These are phyloP conservation scores for Saccharomyces pastorianus DNA, from an alignment of 1,139 yeast species.

Conservation along the genomic window DNA sequence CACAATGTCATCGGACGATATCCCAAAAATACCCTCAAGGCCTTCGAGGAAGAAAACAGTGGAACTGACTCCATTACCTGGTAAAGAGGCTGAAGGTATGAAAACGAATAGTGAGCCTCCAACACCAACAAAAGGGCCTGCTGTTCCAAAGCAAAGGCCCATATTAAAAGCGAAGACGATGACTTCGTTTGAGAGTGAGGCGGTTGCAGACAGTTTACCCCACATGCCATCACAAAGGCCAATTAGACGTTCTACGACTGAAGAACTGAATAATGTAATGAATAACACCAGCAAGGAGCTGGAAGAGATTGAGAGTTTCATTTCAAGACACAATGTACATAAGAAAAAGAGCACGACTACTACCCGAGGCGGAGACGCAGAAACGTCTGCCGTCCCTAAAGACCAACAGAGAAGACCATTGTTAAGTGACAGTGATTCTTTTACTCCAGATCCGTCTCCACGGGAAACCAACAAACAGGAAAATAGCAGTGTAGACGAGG, in stretches of 20 bases:
- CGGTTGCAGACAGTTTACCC: constrained; percentile 3
- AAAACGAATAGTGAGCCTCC: not conserved
- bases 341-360: too few relatives aligned
- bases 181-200: not conserved
- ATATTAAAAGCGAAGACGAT: constrained; percentile 8
- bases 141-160: constrained; percentile 15
- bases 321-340: constrained; percentile 5
- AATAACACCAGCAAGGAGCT: constrained; percentile 17
- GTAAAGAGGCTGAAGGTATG: not conserved
- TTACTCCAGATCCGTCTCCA: too few relatives aligned
- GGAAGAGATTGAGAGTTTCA: constrained; percentile 16
- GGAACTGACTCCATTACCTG: not conserved
- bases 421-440: too few relatives aligned
- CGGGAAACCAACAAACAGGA: too few relatives aligned
- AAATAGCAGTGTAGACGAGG: too few relatives aligned
- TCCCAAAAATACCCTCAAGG: constrained; percentile 18
- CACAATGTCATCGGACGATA: not conserved
- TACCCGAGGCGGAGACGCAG: too few relatives aligned
- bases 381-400: too few relatives aligned
- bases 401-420: too few relatives aligned
- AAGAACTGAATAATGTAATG: constrained; percentile 14
- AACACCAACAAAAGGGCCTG: constrained; percentile 6
- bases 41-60: constrained; percentile 11
- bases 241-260: constrained; percentile 14
- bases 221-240: constrained; percentile 14